Evolutionary conservation across 306 rosid species (phyloP).

Genomic region (Quercus wislizeni): DNA sequence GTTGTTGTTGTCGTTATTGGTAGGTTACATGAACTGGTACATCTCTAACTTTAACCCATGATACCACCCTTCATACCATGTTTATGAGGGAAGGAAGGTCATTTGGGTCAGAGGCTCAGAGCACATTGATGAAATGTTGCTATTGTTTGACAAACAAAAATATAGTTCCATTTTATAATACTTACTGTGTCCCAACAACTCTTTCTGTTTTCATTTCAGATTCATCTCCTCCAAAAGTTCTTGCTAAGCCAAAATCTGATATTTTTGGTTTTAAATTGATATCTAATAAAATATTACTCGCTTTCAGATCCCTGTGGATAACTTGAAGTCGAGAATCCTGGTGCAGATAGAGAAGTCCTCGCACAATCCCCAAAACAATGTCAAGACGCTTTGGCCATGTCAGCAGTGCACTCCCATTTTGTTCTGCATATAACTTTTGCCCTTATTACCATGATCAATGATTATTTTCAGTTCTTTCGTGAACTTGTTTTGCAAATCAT

Average conservation of each 20-base stretch:
- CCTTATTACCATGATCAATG: too few species aligned
- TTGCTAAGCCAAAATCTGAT: slow-evolving; percentile 18
- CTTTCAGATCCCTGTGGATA: slow-evolving; percentile 16
- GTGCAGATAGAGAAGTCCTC: slow-evolving; percentile 18
- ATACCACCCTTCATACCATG: too few species aligned
- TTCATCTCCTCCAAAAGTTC: slow-evolving; percentile 7
- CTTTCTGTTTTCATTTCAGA: not conserved
- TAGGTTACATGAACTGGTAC: too few species aligned
- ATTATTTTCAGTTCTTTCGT: too few species aligned
- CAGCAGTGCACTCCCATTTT: not conserved
- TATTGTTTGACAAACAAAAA: too few species aligned
- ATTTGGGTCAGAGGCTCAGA: too few species aligned
- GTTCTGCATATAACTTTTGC: too few species aligned
- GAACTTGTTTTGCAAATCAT: too few species aligned
- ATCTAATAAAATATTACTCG: slow-evolving; percentile 14
- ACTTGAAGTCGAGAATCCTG: slow-evolving; percentile 23
- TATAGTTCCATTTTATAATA: not conserved
- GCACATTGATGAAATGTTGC: too few species aligned
- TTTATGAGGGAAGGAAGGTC: too few species aligned
- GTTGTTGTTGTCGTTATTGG: too few species aligned
- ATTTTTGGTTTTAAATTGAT: slow-evolving; percentile 9
- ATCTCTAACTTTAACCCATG: too few species aligned
- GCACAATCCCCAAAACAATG: slow-evolving; percentile 7
- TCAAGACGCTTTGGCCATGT: not conserved
- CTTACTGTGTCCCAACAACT: slow-evolving; percentile 19